Conservation (phyloP, 345 rosid species). For the Turnera subulata region DNA sequence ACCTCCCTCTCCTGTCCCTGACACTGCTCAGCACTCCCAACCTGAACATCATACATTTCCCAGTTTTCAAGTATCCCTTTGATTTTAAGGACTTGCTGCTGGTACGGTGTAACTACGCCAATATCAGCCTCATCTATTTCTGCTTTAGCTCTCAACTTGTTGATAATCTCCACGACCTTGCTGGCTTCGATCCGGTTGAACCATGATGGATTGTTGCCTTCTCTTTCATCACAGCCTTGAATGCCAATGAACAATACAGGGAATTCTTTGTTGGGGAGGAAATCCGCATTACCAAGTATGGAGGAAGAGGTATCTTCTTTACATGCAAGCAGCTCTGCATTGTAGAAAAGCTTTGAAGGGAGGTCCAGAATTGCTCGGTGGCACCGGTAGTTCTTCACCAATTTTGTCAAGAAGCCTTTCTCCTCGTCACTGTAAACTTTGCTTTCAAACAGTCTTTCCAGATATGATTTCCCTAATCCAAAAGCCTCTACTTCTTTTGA, state of each 20-base stretch:
- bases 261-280: constrained; percentile 64
- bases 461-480: constrained; percentile 69
- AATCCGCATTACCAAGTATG: constrained; percentile 28
- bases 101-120: constrained; percentile 80
- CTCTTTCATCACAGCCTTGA: constrained; percentile 91
- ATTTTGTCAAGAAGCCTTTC: constrained; percentile 60
- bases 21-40: constrained; percentile 91
- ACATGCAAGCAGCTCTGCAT: constrained; percentile 67
- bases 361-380: constrained; percentile 74
- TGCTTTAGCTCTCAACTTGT: constrained; percentile 40
- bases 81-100: constrained; percentile 78
- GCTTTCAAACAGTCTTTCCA: constrained; percentile 63
- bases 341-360: constrained; percentile 73
- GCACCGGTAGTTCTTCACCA: constrained; percentile 70
- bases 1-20: constrained; percentile 89
- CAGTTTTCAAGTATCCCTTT: constrained; percentile 57
- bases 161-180: constrained; percentile 65
- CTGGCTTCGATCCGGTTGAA: constrained; percentile 80
- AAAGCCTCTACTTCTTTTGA: constrained; percentile 52
- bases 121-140: constrained; percentile 53
- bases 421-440: constrained; percentile 46
- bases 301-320: constrained; percentile 48
- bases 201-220: constrained; percentile 87
- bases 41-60: constrained; percentile 58
- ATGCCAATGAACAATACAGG: constrained; percentile 76